phyloP scores from a whole-genome alignment of 2,329 filamentous ascomycete species.

The Clarireedia homoeocarpa region DNA sequence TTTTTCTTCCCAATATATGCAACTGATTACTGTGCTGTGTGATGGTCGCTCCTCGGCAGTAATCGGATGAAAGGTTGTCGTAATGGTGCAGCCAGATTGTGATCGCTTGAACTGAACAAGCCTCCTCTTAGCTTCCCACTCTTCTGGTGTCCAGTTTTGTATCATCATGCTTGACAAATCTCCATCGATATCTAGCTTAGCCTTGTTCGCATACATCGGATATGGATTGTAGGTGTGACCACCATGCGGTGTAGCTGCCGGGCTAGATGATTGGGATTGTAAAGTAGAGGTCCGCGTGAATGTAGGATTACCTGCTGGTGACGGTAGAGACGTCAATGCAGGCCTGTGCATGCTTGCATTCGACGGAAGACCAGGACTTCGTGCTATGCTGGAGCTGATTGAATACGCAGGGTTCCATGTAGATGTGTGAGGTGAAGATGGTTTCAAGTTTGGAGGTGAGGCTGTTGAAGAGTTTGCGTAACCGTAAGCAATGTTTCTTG shows the following conservation, averaged over 20 bases:
- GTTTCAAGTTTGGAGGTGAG: constrained; percentile 36
- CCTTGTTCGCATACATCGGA: constrained; percentile 73
- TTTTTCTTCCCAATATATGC: constrained; percentile 94
- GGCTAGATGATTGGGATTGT: constrained; percentile 36
- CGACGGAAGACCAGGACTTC: constrained; percentile 36
- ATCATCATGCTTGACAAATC: constrained; percentile 74
- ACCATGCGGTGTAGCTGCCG: constrained; percentile 39
- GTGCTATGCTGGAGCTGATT: constrained; percentile 34
- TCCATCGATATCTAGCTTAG: constrained; percentile 74
- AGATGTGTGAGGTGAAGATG: constrained; percentile 39
- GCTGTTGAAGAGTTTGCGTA: constrained; percentile 35
- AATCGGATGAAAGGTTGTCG: constrained; percentile 71
- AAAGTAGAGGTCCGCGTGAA: constrained; percentile 62
- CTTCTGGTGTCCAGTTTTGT: constrained; percentile 73
- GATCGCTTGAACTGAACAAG: constrained; percentile 83
- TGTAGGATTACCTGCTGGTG: constrained; percentile 42
- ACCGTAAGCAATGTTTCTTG: constrained; percentile 34
- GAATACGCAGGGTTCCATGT: constrained; percentile 41
- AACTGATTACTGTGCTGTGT: constrained; percentile 90
- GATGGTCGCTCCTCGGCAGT: constrained; percentile 69
- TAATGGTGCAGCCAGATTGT: constrained; percentile 75
- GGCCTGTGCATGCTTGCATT: constrained; percentile 16
- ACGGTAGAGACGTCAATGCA: constrained; percentile 18
- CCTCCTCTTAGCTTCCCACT: constrained; percentile 69
- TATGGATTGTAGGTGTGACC: constrained; percentile 35